phyloP scores from a whole-genome alignment of 306 rosid species.

The Carpinus viminea region DNA sequence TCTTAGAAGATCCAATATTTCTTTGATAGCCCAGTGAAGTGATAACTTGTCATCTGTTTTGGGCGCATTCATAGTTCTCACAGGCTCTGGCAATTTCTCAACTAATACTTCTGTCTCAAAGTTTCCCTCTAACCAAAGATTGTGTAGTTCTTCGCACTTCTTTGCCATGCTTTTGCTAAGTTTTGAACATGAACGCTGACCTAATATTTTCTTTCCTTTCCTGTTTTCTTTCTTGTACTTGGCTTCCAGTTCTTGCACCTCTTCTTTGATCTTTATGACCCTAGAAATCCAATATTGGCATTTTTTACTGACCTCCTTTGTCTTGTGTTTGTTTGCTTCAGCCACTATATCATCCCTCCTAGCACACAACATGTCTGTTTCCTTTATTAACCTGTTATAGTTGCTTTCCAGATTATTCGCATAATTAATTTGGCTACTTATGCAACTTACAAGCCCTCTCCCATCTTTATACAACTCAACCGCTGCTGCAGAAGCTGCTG shows the following conservation, averaged over 20 bases:
- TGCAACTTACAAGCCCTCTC: neutral
- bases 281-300: no score
- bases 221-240: neutral
- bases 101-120: neutral
- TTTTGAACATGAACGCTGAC: neutral
- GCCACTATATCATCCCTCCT: neutral
- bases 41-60: neutral
- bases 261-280: neutral
- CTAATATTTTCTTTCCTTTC: neutral
- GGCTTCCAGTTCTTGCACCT: neutral
- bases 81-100: neutral
- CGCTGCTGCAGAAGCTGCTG: neutral
- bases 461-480: neutral
- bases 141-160: neutral
- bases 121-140: neutral
- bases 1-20: neutral
- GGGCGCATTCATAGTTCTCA: neutral
- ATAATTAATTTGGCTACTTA: neutral
- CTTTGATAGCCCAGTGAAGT: neutral
- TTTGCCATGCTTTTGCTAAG: neutral
- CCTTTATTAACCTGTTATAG: neutral
- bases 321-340: neutral
- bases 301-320: neutral
- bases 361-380: neutral
- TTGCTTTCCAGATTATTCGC: neutral